Evolutionary conservation across 345 rosid species (phyloP), one percentile per base, ranked within the genome.

Genomic region (Luvunga scandens): DNA sequence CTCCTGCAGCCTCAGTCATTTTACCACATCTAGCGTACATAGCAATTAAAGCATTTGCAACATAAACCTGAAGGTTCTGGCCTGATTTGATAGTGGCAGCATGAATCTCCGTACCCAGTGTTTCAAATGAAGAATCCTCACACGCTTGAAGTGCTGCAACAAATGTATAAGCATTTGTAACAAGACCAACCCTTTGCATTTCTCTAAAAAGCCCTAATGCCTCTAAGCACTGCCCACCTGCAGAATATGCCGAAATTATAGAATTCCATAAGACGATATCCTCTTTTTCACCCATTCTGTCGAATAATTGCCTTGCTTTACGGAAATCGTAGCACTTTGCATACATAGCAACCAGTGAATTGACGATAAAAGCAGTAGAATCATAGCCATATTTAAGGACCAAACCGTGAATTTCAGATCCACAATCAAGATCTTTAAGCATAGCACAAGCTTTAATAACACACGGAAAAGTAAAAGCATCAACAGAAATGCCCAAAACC

Each of bases 221-320:
- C 90, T 91, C 93, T 3, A 45, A 27, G 71, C 84, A 80, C 75
- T 73, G 80, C 2, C 91, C 89, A 77, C 82, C 80, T 5, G 84
- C 64, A 69, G 91, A 87, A 82, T 87, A 91, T 0, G 92, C 93
- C 62, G 93, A 85, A 75, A 92, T 84, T 5, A 91, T 89, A 66
- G 98, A 93, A 81, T 92, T 93, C 98, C 98, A 93, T 18, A 90
- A 79, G 72, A 91, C 91, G 73, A 86, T 85, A 79, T 93, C 98
- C 27, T 81, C 80, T 80, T 81, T 87, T 28, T 74, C 87, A 69
- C 75, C 59, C 55, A 86, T 78, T 72, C 83, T 71, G 60, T 87
- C 88, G 80, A 95, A 92, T 60, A 93, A 75, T 77, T 76, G 89
- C 87, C 87, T 90, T 14, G 94, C 98, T 30, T 84, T 85, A 34